Base-by-base conservation (phyloP, 208 protist genomes). In the Crithidia acanthocephali region DNA sequence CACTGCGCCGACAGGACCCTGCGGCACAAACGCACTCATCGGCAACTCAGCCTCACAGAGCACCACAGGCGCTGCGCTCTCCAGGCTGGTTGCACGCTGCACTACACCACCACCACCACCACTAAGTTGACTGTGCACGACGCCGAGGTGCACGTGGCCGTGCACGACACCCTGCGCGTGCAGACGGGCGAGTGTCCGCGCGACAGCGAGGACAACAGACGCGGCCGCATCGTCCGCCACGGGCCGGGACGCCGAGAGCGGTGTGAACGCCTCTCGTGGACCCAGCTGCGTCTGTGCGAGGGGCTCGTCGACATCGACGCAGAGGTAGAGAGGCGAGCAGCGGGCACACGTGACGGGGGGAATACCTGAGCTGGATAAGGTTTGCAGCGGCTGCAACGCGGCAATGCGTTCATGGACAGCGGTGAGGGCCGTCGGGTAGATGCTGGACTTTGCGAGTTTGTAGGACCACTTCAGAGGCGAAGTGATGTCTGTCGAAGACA, bases 21-120 rank as follows among this genome's bases (percentile, higher is more conserved):
- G 69, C 6, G 81, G 83, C n/a, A 82, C 76, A 72, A 93, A 80
- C 22, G 90, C 72, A 25, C 82, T 79, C 44, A 92, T 74, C n/a
- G 87, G 87, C 59, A 95, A 67, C 22, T 86, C 73, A 28, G 90
- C 82, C 16, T 84, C 76, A 0, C 74, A 28, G 3, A 95, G 57
- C 10, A 89, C 59, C 1, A 92, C 58, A 4, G 55, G 67, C 20
- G 11, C 64, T 2, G 16, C 7, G 9, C 13, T 42, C 37, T 42
- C 37, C 6, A 42, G 37, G 9, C 13, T 13, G 13, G 6, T 13
- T 42, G 6, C 9, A 6, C 13, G 37, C 37, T 42, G n/a, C n/a
- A n/a, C n/a, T n/a, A n/a, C n/a, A n/a, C n/a, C n/a, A n/a, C n/a
- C n/a, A n/a, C n/a, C 37, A 42, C 37, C 37, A 32, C 52, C 20